Conservation (phyloP, 192 early-diverging fungal species). For the Coemansia sp. region DNA sequence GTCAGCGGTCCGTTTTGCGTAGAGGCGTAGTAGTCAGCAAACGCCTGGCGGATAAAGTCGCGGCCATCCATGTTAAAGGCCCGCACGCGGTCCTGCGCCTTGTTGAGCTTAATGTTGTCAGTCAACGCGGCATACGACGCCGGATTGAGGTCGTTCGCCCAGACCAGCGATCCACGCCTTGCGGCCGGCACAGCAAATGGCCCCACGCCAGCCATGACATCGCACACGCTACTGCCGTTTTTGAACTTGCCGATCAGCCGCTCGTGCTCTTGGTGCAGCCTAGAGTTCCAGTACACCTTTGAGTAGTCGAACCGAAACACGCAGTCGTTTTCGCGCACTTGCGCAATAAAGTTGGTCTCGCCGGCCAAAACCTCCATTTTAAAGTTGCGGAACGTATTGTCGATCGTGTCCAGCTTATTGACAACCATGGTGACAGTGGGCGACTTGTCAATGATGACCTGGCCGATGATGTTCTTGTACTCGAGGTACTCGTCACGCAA, state of each 20-base stretch:
- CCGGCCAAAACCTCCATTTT: slow-evolving; percentile 97
- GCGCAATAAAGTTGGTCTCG: slow-evolving; percentile 81
- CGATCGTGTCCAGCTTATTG: slow-evolving; percentile 95
- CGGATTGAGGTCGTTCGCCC: slow-evolving; percentile 99
- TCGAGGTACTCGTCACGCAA: slow-evolving; percentile 87
- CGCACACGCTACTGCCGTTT: slow-evolving; percentile 76
- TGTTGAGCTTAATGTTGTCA: slow-evolving; percentile 86
- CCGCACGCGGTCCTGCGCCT: slow-evolving; percentile 71
- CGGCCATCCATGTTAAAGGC: slow-evolving; percentile 92
- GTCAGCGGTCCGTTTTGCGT: background rate
- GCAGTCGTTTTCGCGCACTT: slow-evolving; percentile 90
- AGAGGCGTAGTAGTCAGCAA: slow-evolving; percentile 62
- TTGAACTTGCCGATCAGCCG: slow-evolving; percentile 83
- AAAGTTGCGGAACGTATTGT: slow-evolving; percentile 96
- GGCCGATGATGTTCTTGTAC: slow-evolving; percentile 90
- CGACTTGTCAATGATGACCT: slow-evolving; percentile 97
- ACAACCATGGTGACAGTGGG: slow-evolving; percentile 87
- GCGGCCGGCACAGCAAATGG: slow-evolving; percentile 96
- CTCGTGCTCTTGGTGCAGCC: slow-evolving; percentile 93
- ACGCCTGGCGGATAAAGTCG: slow-evolving; percentile 82
- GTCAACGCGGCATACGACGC: slow-evolving; percentile 76
- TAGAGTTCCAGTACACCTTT: slow-evolving; percentile 99
- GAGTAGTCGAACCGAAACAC: slow-evolving; percentile 94
- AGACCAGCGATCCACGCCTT: slow-evolving; percentile 80
- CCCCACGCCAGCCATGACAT: slow-evolving; percentile 97